Evolutionary conservation across 345 rosid species (phyloP).

Genomic region (Diplotaxis tenuifolia): DNA sequence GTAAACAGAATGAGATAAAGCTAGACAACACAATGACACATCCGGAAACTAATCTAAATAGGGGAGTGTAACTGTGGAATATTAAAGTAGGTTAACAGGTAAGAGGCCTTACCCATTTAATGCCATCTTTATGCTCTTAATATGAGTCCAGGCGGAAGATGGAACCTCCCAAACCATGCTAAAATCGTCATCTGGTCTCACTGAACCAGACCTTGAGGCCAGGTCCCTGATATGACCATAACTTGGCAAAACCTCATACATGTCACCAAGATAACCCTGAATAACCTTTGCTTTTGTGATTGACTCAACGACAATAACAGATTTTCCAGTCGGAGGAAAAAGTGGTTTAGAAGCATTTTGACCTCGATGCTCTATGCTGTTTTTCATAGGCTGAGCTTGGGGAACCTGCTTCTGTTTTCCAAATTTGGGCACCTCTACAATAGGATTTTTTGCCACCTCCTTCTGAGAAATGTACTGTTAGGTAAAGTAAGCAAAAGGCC

Average conservation of each 20-base stretch:
- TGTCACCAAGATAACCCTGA: slow-evolving; percentile 88
- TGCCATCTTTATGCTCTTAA: slow-evolving; percentile 91
- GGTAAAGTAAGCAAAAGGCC: slow-evolving; percentile 25
- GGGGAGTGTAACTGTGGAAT: neutral
- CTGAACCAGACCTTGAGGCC: slow-evolving; percentile 97
- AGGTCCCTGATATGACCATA: slow-evolving; percentile 95
- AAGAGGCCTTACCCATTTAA: slow-evolving; percentile 58
- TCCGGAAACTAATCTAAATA: neutral
- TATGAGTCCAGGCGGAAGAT: slow-evolving; percentile 93
- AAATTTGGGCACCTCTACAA: slow-evolving; percentile 24
- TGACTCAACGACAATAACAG: slow-evolving; percentile 95
- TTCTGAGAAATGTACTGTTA: slow-evolving; percentile 45
- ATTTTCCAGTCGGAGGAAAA: slow-evolving; percentile 80
- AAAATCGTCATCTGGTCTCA: slow-evolving; percentile 95
- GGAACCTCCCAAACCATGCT: slow-evolving; percentile 99
- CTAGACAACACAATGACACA: slow-evolving; percentile 19
- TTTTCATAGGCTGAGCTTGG: slow-evolving; percentile 36
- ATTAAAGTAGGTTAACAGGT: slow-evolving; percentile 10
- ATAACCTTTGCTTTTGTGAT: slow-evolving; percentile 85
- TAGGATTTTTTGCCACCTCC: slow-evolving; percentile 23
- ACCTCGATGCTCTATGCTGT: slow-evolving; percentile 38
- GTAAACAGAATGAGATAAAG: slow-evolving; percentile 40
- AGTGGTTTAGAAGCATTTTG: slow-evolving; percentile 50
- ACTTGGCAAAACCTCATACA: slow-evolving; percentile 92
- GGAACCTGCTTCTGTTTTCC: slow-evolving; percentile 36